Conservation (phyloP, 768 basidiomycete species). For the Strobilomyces dryophilus region DNA sequence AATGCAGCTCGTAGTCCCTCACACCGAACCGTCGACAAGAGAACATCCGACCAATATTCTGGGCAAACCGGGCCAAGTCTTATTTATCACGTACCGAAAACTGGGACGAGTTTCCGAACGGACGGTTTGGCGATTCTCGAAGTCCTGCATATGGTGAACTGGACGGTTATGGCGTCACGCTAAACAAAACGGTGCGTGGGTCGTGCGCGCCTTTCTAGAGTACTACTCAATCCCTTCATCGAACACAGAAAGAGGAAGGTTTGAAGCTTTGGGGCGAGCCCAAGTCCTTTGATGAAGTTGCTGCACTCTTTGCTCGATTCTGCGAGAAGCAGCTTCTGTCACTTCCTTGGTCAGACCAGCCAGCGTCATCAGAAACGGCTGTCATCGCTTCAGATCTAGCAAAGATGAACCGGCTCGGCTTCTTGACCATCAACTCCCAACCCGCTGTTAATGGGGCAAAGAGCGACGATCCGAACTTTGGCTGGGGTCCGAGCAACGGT, state of each 20-base stretch:
- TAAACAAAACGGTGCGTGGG: slow-evolving; percentile 76
- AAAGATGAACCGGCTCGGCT: slow-evolving; percentile 86
- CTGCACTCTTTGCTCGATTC: slow-evolving; percentile 77
- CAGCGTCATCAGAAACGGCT: slow-evolving; percentile 78
- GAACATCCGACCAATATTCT: slow-evolving; percentile 96
- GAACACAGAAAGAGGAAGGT: slow-evolving; percentile 80
- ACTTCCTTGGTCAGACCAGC: slow-evolving; percentile 93
- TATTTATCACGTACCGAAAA: slow-evolving; percentile 96
- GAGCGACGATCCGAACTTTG: slow-evolving; percentile 81
- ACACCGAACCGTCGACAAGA: slow-evolving; percentile 90
- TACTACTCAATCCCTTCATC: slow-evolving; percentile 4
- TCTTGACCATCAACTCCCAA: slow-evolving; percentile 96
- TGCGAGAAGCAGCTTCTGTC: slow-evolving; percentile 68
- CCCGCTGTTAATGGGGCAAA: slow-evolving; percentile 88
- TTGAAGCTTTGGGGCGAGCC: slow-evolving; percentile 87
- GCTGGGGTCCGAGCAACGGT: slow-evolving; percentile 93
- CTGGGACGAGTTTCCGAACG: slow-evolving; percentile 99
- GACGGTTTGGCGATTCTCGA: slow-evolving; percentile 95
- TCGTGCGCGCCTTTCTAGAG: neutral
- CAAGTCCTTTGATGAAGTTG: slow-evolving; percentile 56
- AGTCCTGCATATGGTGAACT: slow-evolving; percentile 98
- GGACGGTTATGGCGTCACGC: slow-evolving; percentile 91
- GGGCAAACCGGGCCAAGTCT: slow-evolving; percentile 95
- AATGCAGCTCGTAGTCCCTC: slow-evolving; percentile 55
- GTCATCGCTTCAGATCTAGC: slow-evolving; percentile 77